phyloP scores from a whole-genome alignment of 2,329 filamentous ascomycete genomes.

The Monosporascus sp. region DNA sequence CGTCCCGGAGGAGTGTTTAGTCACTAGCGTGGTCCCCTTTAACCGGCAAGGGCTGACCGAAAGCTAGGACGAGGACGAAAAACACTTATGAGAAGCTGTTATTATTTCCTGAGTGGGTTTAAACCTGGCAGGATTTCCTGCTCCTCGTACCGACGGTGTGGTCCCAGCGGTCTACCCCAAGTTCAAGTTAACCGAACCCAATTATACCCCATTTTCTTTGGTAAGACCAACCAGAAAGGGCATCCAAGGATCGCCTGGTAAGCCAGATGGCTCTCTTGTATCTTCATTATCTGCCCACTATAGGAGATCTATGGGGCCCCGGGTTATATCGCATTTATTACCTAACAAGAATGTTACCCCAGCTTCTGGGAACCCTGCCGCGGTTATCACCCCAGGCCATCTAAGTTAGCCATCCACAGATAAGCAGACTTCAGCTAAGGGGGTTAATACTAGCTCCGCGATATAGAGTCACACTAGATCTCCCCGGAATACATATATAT shows the following conservation, averaged over 20 bases:
- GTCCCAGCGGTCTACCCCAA: neutral
- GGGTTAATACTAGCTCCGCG: constrained; percentile 1
- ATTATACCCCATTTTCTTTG: neutral
- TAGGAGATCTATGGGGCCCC: constrained; percentile 5
- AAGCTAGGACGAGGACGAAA: no score
- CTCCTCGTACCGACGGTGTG: neutral
- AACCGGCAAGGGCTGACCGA: neutral
- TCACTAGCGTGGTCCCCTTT: neutral
- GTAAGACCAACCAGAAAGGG: no score
- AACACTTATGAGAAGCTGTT: neutral
- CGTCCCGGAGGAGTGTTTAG: neutral
- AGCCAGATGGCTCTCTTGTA: neutral
- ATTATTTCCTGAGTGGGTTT: constrained; percentile 7
- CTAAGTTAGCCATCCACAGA: constrained; percentile 5
- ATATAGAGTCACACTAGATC: constrained; percentile 5
- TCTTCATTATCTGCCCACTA: neutral
- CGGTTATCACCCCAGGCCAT: neutral
- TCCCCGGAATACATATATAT: constrained; percentile 5
- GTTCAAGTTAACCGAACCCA: neutral
- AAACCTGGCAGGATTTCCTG: neutral
- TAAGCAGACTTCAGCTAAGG: constrained; percentile 10
- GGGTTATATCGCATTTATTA: constrained; percentile 3
- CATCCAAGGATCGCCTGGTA: no score
- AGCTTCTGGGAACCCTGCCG: neutral
- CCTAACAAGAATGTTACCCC: neutral